A percentile compares a stretch with the other conserved stretches of the same genome.
Evolutionary conservation across 768 basidiomycete genomes (phyloP).

Genomic region (Antrodiella citrinella): DNA sequence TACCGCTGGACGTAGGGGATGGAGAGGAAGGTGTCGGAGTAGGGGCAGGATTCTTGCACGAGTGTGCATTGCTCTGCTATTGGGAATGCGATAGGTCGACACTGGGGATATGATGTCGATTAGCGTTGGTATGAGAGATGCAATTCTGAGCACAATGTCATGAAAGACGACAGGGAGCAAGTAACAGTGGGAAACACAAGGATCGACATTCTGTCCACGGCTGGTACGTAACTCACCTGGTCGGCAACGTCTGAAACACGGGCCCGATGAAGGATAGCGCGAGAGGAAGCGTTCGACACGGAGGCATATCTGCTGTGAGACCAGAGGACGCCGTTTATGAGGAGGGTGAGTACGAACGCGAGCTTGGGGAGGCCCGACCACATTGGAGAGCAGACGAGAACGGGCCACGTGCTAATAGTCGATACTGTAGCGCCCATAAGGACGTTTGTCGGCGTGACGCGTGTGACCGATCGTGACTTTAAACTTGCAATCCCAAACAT

Average conservation of each 20-base stretch:
- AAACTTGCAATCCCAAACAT: no score
- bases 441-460: no score
- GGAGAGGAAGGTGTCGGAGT: constrained; percentile 55
- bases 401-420: no score
- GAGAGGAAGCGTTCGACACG: no score
- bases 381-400: constrained; percentile 29
- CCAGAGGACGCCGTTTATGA: constrained; percentile 57
- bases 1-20: constrained; percentile 64
- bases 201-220: background rate
- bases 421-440: no score
- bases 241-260: no score
- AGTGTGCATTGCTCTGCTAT: constrained; percentile 54
- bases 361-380: constrained; percentile 37
- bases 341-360: constrained; percentile 43
- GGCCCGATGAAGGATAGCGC: no score
- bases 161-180: background rate
- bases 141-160: background rate
- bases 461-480: no score
- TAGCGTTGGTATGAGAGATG: no score
- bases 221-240: background rate
- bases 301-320: constrained; percentile 32
- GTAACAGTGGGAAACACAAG: background rate
- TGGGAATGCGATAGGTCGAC: constrained; percentile 53
- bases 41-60: constrained; percentile 49
- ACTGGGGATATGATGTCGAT: no score